phyloP scores from a whole-genome alignment of 208 protist genomes.

The Leishmania gerbilli region DNA sequence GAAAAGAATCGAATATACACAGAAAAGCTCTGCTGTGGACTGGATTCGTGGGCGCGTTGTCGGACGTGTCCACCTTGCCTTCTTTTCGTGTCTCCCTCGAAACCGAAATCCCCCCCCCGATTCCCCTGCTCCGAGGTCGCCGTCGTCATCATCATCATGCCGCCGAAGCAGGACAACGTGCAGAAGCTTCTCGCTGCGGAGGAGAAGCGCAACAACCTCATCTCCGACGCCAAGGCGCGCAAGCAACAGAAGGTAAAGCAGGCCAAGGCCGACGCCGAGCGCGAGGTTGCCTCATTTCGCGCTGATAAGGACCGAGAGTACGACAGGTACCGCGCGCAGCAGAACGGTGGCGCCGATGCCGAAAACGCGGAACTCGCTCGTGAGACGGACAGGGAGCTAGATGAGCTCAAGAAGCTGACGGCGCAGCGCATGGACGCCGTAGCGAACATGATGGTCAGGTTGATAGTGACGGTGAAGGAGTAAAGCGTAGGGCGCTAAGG shows the following conservation, averaged over 20 bases:
- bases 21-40: background rate
- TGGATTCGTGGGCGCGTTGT: background rate
- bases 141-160: slow-evolving; percentile 42
- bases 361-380: slow-evolving; percentile 65
- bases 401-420: slow-evolving; percentile 61
- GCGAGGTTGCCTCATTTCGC: slow-evolving; percentile 76
- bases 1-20: background rate
- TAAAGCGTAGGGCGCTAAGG: slow-evolving; percentile 1
- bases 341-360: slow-evolving; percentile 50
- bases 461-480: slow-evolving; percentile 61
- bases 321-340: slow-evolving; percentile 61
- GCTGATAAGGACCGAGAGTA: slow-evolving; percentile 74
- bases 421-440: slow-evolving; percentile 68
- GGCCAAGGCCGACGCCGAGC: slow-evolving; percentile 84
- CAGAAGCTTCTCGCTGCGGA: slow-evolving; percentile 87
- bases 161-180: slow-evolving; percentile 88
- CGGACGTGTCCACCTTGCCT: background rate
- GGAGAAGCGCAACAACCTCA: slow-evolving; percentile 82
- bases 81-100: background rate
- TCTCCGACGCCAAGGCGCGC: slow-evolving; percentile 77
- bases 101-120: background rate
- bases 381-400: slow-evolving; percentile 67
- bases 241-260: slow-evolving; percentile 87
- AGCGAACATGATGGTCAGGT: slow-evolving; percentile 53
- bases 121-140: background rate